phyloP scores from a whole-genome alignment of 2,329 filamentous ascomycete species.

The Westerdykella ornata region DNA sequence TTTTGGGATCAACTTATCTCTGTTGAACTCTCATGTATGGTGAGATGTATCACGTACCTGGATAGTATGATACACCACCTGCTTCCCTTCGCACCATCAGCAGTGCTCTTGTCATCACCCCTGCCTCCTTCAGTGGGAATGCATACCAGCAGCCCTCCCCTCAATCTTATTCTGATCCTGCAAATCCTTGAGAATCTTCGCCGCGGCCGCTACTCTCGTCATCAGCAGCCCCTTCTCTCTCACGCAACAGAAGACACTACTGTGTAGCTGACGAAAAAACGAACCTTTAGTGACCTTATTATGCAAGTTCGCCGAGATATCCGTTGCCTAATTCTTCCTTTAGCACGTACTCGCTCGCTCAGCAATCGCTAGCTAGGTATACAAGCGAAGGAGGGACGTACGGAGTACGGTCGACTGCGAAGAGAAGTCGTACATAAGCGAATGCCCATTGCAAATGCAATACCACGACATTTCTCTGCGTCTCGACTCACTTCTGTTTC shows the following conservation, averaged over 20 bases:
- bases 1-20: not conserved
- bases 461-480: not conserved
- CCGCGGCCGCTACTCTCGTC: slow-evolving; percentile 45
- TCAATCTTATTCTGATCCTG: slow-evolving; percentile 55
- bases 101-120: not conserved
- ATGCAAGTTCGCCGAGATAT: slow-evolving; percentile 56
- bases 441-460: too few species aligned
- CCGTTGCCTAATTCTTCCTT: slow-evolving; percentile 39
- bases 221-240: slow-evolving; percentile 6
- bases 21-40: too few species aligned
- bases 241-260: too few species aligned
- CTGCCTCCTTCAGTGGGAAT: not conserved
- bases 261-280: not conserved
- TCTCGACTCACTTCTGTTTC: slow-evolving; percentile 42
- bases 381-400: slow-evolving; percentile 21
- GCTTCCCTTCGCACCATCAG: slow-evolving; percentile 43
- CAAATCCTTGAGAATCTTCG: slow-evolving; percentile 57
- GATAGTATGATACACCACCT: slow-evolving; percentile 54
- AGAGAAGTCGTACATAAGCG: slow-evolving; percentile 25
- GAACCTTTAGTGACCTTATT: slow-evolving; percentile 53
- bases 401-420: slow-evolving; percentile 49
- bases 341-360: slow-evolving; percentile 2
- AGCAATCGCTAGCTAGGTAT: not conserved
- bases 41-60: slow-evolving; percentile 32
- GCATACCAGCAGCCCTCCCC: slow-evolving; percentile 48